Evolutionary conservation across 176 grass and related monocot species (phyloP).

Genomic region (Oryza nivara): DNA sequence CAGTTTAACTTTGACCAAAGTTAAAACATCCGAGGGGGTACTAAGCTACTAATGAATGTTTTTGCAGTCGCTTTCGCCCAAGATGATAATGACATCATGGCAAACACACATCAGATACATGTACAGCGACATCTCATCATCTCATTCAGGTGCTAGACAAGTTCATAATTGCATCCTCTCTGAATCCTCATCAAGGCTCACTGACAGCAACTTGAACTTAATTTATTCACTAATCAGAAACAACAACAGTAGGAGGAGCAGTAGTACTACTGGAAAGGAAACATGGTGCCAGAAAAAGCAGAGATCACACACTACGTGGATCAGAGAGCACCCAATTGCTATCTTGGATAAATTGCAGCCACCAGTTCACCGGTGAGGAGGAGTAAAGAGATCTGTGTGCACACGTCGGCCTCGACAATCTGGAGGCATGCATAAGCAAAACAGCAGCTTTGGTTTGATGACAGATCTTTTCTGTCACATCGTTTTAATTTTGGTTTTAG

Average conservation of each 20-base stretch:
- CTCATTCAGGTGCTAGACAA: background rate
- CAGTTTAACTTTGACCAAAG: no score
- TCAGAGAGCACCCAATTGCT: background rate
- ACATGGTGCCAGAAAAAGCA: constrained; percentile 15
- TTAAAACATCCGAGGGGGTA: no score
- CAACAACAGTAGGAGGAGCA: no score
- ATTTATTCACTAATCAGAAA: background rate
- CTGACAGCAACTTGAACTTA: background rate
- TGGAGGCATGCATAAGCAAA: constrained; percentile 2
- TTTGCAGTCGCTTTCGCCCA: constrained; percentile 14
- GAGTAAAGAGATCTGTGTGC: background rate
- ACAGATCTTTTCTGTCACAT: constrained; percentile 30
- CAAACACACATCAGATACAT: constrained; percentile 20
- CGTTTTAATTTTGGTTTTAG: background rate
- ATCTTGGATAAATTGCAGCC: background rate
- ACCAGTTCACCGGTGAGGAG: background rate
- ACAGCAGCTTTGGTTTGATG: background rate
- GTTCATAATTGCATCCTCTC: no score
- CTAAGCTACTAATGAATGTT: background rate
- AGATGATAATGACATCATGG: constrained; percentile 8
- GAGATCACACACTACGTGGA: background rate
- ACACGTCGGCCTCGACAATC: background rate
- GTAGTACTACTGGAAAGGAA: background rate
- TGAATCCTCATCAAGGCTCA: background rate
- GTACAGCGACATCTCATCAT: constrained; percentile 24